phyloP scores from a whole-genome alignment of 2,329 filamentous ascomycete species.

The Sarocladiaceae sp. region DNA sequence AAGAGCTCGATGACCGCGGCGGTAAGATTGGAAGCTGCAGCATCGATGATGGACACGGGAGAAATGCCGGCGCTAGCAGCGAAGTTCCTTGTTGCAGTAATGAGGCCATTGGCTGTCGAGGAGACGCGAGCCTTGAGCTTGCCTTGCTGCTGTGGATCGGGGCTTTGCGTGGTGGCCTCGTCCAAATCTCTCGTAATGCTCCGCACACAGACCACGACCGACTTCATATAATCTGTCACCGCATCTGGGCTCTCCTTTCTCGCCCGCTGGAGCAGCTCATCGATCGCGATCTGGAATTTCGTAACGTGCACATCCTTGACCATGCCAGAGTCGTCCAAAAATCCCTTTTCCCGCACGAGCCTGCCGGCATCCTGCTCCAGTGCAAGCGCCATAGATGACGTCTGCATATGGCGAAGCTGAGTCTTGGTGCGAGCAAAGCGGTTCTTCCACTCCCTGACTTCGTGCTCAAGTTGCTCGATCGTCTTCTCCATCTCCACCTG shows the following conservation, averaged over 20 bases:
- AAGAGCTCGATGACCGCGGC: conserved; percentile 81
- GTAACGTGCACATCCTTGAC: conserved; percentile 91
- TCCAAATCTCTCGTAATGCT: conserved; percentile 79
- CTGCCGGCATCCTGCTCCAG: conserved; percentile 64
- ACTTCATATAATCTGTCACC: conserved; percentile 81
- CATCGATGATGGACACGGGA: conserved; percentile 88
- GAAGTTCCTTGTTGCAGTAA: conserved; percentile 92
- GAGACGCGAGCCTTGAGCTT: conserved; percentile 79
- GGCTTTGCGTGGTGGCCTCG: conserved; percentile 43
- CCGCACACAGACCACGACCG: conserved; percentile 74
- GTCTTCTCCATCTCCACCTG: conserved; percentile 73
- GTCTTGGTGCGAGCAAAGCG: conserved; percentile 85
- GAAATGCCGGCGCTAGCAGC: conserved; percentile 75
- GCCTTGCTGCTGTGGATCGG: conserved; percentile 53
- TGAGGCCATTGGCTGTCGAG: conserved; percentile 91
- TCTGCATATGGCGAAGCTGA: conserved; percentile 73
- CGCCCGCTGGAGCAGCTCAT: conserved; percentile 77
- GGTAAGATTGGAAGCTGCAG: conserved; percentile 84
- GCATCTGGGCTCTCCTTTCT: conserved; percentile 66
- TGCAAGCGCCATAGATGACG: conserved; percentile 69
- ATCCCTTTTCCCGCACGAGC: conserved; percentile 58
- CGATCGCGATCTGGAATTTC: conserved; percentile 89
- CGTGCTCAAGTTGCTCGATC: conserved; percentile 69
- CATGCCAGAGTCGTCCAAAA: conserved; percentile 65
- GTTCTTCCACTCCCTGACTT: conserved; percentile 84